Base-by-base conservation (phyloP, 306 rosid genomes). In the Vicia faba region DNA sequence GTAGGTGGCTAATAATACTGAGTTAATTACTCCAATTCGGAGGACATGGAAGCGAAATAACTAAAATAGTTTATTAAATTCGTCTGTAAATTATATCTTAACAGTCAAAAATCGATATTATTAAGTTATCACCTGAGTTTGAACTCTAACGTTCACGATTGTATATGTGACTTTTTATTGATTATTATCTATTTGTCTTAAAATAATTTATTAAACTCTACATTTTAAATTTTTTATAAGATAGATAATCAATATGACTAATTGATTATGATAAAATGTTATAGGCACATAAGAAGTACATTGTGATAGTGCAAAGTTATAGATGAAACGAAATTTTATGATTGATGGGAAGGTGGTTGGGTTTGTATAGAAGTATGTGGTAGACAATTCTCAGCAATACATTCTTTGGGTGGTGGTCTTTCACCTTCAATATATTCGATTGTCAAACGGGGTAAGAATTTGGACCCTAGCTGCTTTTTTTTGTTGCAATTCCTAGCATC, bases 381-480 rank as follows among this genome's bases (percentile, higher is more conserved):
- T 76, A 77, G 72, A 25, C 54, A 68, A 5, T 29, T 23, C 61
- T 35, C 38, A 25, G 44, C 71, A 15, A 15, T 48, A 28, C 78
- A 67, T 78, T 80, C 75, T 64, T 67, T 29, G 56, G 75, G 49
- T 64, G 77, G 64, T 69, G 68, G 58, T 71, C 68, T 79, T 74
- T 84, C 87, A 64, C 65, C 82, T 75, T 83, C 85, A 77, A 51
- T 66, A 64, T 66, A 86, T 83, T 77, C 82, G 80, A 38, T 69
- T 64, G 78, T 82, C 83, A 69, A 79, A 75, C 50, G 70, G 84
- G 65, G 63, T 56, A 40, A 48, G 49, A 56, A 18, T 60, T 73
- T 80, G 88, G 85, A 75, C 57, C 86, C 78, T 68, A 54, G 15
- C 6, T 35, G 19, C 1, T 36, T 59, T 51, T 40, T 72, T 65